These are phyloP conservation scores for Globisporangium okanoganense DNA, from an alignment of 352 stramenopile species.

Conservation along the genomic window DNA sequence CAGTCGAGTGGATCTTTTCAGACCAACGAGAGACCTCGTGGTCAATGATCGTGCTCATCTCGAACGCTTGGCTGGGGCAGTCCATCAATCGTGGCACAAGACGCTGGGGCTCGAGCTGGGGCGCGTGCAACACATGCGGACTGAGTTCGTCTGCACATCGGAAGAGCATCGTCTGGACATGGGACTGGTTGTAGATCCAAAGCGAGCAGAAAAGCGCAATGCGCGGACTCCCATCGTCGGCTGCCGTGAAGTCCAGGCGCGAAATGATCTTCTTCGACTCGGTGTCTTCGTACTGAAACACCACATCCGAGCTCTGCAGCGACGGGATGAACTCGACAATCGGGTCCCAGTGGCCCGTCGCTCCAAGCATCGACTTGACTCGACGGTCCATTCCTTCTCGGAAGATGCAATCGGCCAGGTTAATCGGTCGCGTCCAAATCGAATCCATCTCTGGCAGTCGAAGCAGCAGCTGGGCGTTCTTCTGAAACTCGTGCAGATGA, in stretches of 20 bases:
- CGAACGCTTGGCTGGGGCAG: conserved; percentile 74
- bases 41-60: conserved; percentile 85
- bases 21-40: conserved; percentile 83
- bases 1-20: conserved; percentile 81
- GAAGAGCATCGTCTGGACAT: conserved; percentile 75
- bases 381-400: conserved; percentile 66
- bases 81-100: conserved; percentile 82
- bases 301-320: conserved; percentile 38
- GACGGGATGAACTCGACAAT: conserved; percentile 73
- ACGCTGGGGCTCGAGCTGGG: conserved; percentile 60
- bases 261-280: conserved; percentile 62
- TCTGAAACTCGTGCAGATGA: conserved; percentile 77
- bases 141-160: conserved; percentile 60
- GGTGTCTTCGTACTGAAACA: conserved; percentile 66
- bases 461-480: conserved; percentile 64
- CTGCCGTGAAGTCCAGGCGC: conserved; percentile 80
- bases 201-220: conserved; percentile 81
- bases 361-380: conserved; percentile 62
- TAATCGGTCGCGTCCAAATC: conserved; percentile 70
- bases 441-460: conserved; percentile 85
- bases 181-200: conserved; percentile 90
- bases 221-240: conserved; percentile 77
- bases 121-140: conserved; percentile 38
- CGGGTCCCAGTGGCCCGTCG: conserved; percentile 44
- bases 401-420: conserved; percentile 79